phyloP scores from a whole-genome alignment of 176 grass and related monocot species.

The Triticum dicoccoides region DNA sequence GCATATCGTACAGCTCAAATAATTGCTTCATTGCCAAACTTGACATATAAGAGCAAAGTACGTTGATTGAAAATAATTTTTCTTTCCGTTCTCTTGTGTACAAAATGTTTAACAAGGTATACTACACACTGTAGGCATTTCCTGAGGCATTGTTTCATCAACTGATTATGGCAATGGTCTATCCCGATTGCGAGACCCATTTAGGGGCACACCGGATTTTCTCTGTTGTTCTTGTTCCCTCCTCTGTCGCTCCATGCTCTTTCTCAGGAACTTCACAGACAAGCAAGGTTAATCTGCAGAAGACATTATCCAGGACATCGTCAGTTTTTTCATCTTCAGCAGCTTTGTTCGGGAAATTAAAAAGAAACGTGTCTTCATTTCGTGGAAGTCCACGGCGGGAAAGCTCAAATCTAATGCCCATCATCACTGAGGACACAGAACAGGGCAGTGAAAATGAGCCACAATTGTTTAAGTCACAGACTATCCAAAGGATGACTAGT shows the following conservation, averaged over 20 bases:
- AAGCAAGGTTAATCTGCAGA: conserved; percentile 48
- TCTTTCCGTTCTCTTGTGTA: conserved; percentile 9
- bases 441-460: conserved; percentile 39
- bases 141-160: conserved; percentile 96
- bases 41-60: conserved; percentile 79
- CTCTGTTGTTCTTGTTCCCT: conserved; percentile 91
- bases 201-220: conserved; percentile 82
- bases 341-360: conserved; percentile 92
- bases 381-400: conserved; percentile 42
- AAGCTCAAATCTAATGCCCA: conserved; percentile 42
- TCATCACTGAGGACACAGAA: conserved; percentile 50
- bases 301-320: conserved; percentile 74
- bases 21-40: conserved; percentile 80
- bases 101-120: conserved; percentile 9
- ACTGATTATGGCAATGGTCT: conserved; percentile 77
- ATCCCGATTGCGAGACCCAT: conserved; percentile 84
- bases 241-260: conserved; percentile 70
- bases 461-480: conserved; percentile 56
- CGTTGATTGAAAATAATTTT: conserved; percentile 25
- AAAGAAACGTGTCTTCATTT: conserved; percentile 71
- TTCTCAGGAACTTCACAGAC: conserved; percentile 28
- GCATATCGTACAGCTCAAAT: conserved; percentile 88
- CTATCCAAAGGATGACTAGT: conserved; percentile 55
- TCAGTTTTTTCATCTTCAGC: conserved; percentile 98
- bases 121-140: conserved; percentile 59